Evolutionary conservation across 2,329 filamentous ascomycete species (phyloP), one percentile per base, ranked within the genome.

Genomic region (Akanthomyces dipterigenus): DNA sequence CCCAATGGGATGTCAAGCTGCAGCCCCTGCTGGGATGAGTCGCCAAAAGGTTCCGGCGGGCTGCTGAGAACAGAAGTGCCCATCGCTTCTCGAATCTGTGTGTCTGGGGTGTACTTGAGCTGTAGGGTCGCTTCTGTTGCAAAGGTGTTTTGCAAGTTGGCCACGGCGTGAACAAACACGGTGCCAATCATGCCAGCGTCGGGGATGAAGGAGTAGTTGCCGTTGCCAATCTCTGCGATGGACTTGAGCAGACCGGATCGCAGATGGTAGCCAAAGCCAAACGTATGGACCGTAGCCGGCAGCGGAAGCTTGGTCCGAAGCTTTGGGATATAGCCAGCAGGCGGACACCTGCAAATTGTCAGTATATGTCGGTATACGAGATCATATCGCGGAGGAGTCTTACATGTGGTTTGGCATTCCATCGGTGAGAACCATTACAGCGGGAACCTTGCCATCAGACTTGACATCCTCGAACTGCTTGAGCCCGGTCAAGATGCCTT

Each of bases 161-260:
- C 84, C 2, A 86, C 77, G 2, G 85, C 82, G 65, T 87, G 82
- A 3, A 86, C 77, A 63, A 87, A 86, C 3, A 85, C 82, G 3
- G 84, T 87, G 3, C 81, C 81, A 63, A 87, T 82, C 82, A 87
- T 86, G 62, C 83, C 81, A 0, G 82, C 78, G 59, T 87, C 84
- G 0, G 83, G 81, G 20, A 87, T 87, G 64, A 86, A 87, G 9
- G 82, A 74, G 62, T 84, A 88, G 67, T 79, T 83, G 1, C 85
- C 85, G 3, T 78, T 74, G 0, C 81, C 79, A 53, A 81, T 72
- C 66, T 87, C 83, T 1, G 84, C 79, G 51, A 88, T 82, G 2
- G 83, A 82, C 70, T 85, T 84, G 59, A 88, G 74, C 20, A 87
- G 71, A 0, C 80, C 81, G 0, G 84, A 67, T 11, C 66, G 55